Evolutionary conservation across 2,329 filamentous ascomycete genomes (phyloP), one percentile per base, ranked within the genome.

Genomic region (Aspergillus intermedius): DNA sequence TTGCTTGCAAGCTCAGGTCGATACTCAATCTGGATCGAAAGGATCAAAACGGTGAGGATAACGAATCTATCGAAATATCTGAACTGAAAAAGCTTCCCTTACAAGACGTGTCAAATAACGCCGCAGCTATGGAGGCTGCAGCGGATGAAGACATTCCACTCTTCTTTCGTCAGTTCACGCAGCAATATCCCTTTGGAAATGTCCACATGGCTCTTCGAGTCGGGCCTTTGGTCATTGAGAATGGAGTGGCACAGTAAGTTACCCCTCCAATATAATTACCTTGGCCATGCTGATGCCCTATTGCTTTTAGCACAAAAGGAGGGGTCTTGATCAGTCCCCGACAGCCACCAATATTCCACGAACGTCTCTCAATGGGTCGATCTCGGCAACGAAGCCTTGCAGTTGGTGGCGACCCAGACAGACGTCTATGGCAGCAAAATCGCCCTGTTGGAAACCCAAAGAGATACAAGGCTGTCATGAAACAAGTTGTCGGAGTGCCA

Each of bases 141-240:
- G 56, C 49, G 3, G 56, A 65, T 34, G 48, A 47, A 10, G 51
- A 62, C 34, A 59, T 71, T 9, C 67, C 68, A 0, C 28, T 57
- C 2, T 69, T 62, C 37, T 58, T 69, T 5, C 58, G 60, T 23
- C 54, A 53, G 7, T 58, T 61, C 30, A 55, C 60, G 1, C 58
- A 67, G 21, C 60, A 62, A 40, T 61, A 70, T 51, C 70, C 69
- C 0, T 72, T 64, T 47, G 65, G 64, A 2, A 68, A 71, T 46
- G 65, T 72, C 2, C 70, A 71, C 40, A 72, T 72, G 68, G 66
- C 64, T 8, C 56, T 74, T 5, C 61, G 69, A 0, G 47, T 74
- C 25, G 71, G 71, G 0, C 69, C 70, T 4, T 35, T 74, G 21
- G 49, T 73, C 3, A 66, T 74, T 34, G 68, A 72, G 54, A 72